Percentiles rank a stretch among this genome's conserved stretches.
phyloP scores from a whole-genome alignment of 2,329 filamentous ascomycete genomes.

The Plenodomus lindquistii region DNA sequence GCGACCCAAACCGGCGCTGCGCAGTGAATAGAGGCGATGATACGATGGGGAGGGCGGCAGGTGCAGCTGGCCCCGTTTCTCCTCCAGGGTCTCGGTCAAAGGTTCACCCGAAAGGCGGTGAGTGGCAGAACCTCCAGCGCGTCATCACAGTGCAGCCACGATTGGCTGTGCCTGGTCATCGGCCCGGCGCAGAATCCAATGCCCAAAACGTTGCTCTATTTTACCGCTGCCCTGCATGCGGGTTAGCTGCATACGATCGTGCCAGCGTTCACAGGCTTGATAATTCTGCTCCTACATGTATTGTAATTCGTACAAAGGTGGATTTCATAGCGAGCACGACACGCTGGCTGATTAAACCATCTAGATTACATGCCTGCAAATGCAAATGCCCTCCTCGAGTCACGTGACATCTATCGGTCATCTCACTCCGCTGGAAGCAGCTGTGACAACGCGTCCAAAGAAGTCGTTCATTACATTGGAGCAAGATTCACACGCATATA shows the following conservation, averaged over 20 bases:
- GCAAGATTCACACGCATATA: not conserved
- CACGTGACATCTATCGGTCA: no score
- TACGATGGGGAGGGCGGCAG: conserved; percentile 12
- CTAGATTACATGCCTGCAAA: no score
- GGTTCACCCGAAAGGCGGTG: conserved; percentile 13
- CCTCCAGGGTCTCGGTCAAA: conserved; percentile 17
- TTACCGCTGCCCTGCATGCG: not conserved
- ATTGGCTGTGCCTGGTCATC: conserved; percentile 2
- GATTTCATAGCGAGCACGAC: no score
- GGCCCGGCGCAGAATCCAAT: not conserved
- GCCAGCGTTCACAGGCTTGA: no score
- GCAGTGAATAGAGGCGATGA: conserved; percentile 13
- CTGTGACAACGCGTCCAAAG: no score
- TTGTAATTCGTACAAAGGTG: no score
- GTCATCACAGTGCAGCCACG: conserved; percentile 7
- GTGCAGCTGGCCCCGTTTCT: conserved; percentile 10
- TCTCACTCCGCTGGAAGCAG: no score
- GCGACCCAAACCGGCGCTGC: conserved; percentile 20
- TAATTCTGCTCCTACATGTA: no score
- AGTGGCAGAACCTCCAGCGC: conserved; percentile 16
- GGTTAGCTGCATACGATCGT: not conserved
- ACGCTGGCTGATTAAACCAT: no score
- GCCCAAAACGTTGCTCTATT: not conserved
- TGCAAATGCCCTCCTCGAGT: no score
- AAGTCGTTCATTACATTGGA: no score